Percentiles rank a stretch among this genome's conserved stretches.
phyloP scores from a whole-genome alignment of 176 grass and related monocot species.

The Hordeum vulgare region MorexV3_pseudomolecules_assembly NC_058519.1:205912981-205913480 shows the following conservation, averaged over 20 bases:
- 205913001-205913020: not conserved
- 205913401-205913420: no score
- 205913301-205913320: not conserved
- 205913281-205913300: not conserved
- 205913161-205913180: not conserved
- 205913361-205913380: no score
- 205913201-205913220: not conserved
- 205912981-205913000: not conserved
- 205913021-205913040: not conserved
- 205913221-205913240: not conserved
- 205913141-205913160: not conserved
- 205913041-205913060: not conserved
- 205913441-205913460: no score
- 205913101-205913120: not conserved
- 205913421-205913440: no score
- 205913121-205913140: constrained; percentile 40
- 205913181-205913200: not conserved
- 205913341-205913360: no score
- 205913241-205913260: not conserved
- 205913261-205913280: not conserved
- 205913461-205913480: not conserved
- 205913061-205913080: constrained; percentile 38
- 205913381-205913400: no score
- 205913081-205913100: not conserved
- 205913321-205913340: not conserved